Conservation (phyloP, 768 basidiomycete species). For the Cystobasidium ongulense region DNA sequence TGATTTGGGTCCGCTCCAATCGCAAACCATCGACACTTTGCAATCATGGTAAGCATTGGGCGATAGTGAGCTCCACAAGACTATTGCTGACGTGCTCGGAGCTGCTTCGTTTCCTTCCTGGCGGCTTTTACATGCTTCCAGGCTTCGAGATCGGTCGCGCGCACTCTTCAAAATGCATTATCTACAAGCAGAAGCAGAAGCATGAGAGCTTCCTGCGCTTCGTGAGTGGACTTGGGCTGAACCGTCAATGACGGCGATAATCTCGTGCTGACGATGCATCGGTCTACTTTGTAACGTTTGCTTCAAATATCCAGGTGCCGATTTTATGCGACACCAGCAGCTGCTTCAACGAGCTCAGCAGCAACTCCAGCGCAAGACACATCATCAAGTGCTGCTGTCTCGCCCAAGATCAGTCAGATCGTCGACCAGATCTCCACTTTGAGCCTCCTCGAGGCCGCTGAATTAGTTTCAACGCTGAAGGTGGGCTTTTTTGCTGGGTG, state of each 20-base stretch:
- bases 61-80: background rate
- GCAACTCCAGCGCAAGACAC: slow-evolving; percentile 40
- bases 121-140: background rate
- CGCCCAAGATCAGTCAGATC: slow-evolving; percentile 67
- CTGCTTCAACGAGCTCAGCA: slow-evolving; percentile 55
- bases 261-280: background rate
- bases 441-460: slow-evolving; percentile 86
- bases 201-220: background rate
- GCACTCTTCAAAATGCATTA: background rate
- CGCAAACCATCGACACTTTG: background rate
- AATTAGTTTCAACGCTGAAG: slow-evolving; percentile 85
- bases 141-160: slow-evolving; percentile 4
- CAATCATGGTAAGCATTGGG: background rate
- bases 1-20: background rate
- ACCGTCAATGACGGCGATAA: background rate
- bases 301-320: slow-evolving; percentile 14
- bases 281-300: background rate
- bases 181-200: slow-evolving; percentile 10
- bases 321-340: slow-evolving; percentile 29
- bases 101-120: too few relatives aligned
- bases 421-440: slow-evolving; percentile 86
- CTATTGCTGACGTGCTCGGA: background rate
- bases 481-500: slow-evolving; percentile 48
- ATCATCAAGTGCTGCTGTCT: slow-evolving; percentile 41
- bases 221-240: background rate